These are phyloP conservation scores for Beauveria sp. DNA, from an alignment of 2,329 filamentous ascomycete genomes.

Conservation along the genomic window DNA sequence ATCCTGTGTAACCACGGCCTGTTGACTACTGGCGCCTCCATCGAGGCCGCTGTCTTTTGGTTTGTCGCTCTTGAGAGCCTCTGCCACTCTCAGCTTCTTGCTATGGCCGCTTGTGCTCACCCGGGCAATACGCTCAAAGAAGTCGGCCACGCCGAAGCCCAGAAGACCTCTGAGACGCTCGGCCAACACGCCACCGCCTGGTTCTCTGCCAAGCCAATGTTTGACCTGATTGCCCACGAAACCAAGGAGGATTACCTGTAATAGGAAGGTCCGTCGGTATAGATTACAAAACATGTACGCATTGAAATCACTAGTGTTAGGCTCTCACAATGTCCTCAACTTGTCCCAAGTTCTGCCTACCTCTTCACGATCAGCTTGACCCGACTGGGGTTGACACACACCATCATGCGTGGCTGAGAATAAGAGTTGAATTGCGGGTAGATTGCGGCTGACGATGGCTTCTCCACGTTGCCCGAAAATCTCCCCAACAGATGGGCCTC, in stretches of 20 bases:
- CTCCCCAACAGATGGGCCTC: no score
- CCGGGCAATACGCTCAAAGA: conserved; percentile 57
- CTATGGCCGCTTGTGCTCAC: conserved; percentile 53
- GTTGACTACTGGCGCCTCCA: conserved; percentile 39
- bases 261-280: not conserved
- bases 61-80: conserved; percentile 44
- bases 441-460: no score
- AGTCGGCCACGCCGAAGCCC: conserved; percentile 60
- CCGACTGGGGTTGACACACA: no score
- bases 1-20: conserved; percentile 49
- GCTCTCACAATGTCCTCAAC: no score
- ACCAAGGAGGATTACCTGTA: conserved; percentile 6
- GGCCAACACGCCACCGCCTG: conserved; percentile 56
- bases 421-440: no score
- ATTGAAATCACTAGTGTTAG: no score
- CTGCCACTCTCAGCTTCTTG: conserved; percentile 41
- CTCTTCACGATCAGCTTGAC: no score
- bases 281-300: no score
- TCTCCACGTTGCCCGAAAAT: no score
- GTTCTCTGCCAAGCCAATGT: conserved; percentile 44
- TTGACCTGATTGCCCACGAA: conserved; percentile 7
- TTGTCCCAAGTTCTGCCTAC: no score
- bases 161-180: conserved; percentile 58
- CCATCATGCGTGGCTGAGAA: no score
- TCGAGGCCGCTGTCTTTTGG: conserved; percentile 47